Evolutionary conservation across 345 rosid species (phyloP).

Genomic region (Camelina neglecta): DNA sequence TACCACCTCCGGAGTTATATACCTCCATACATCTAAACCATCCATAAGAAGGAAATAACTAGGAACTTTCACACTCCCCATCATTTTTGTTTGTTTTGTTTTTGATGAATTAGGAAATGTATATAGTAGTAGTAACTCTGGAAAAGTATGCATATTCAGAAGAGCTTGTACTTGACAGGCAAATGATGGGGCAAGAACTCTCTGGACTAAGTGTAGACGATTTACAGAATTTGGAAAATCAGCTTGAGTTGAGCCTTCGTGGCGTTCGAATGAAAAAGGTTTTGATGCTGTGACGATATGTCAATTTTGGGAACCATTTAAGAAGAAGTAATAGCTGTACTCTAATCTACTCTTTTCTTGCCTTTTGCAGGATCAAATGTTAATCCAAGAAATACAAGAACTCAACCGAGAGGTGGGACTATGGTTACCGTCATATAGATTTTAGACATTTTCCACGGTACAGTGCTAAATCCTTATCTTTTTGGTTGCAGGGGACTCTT

Average conservation of each 20-base stretch:
- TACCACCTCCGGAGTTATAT: background rate
- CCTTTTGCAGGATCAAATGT: conserved; percentile 60
- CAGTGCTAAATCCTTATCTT: background rate
- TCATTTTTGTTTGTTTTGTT: background rate
- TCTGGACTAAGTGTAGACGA: conserved; percentile 65
- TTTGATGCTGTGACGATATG: conserved; percentile 1
- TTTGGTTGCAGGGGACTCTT: conserved; percentile 56
- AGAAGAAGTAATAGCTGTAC: background rate
- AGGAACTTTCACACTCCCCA: conserved; percentile 23
- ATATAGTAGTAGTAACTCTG: conserved; percentile 3
- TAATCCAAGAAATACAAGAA: conserved; percentile 62
- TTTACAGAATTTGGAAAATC: conserved; percentile 70
- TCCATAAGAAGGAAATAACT: conserved; percentile 7
- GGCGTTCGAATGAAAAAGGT: conserved; percentile 73
- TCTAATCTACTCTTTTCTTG: conserved; percentile 10
- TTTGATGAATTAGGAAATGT: conserved; percentile 2
- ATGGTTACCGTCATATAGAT: background rate
- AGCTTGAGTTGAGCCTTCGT: conserved; percentile 70
- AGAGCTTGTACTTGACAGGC: conserved; percentile 49
- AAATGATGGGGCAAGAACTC: conserved; percentile 84
- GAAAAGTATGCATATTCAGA: conserved; percentile 19
- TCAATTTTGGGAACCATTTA: background rate
- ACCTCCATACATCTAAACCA: conserved; percentile 15
- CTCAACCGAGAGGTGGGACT: conserved; percentile 59
- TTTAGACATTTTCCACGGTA: background rate